Evolutionary conservation across 176 grass and related monocot genomes (phyloP).

Genomic region (Stipa capillata): DNA sequence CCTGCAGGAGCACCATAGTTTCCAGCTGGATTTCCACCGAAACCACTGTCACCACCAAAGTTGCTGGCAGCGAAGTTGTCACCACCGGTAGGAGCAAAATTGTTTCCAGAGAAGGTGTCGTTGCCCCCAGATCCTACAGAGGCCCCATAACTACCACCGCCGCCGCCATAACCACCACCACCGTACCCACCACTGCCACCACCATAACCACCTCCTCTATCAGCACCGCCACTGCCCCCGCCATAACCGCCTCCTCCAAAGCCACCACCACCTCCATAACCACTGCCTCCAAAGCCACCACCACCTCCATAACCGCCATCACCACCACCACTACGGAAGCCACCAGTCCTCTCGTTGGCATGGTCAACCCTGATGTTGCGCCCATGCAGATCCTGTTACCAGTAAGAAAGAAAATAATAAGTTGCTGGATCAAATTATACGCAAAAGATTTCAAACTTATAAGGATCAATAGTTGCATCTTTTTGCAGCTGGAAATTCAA

Average conservation of each 20-base stretch:
- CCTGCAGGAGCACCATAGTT: background rate
- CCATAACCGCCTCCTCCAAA: background rate
- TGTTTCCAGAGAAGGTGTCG: background rate
- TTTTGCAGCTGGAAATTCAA: background rate
- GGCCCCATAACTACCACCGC: background rate
- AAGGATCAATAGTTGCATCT: background rate
- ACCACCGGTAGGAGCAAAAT: background rate
- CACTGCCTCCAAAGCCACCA: background rate
- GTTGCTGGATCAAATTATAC: background rate
- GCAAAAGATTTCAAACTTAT: background rate
- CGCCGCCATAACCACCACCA: background rate
- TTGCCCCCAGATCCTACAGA: background rate
- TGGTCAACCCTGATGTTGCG: constrained; percentile 44
- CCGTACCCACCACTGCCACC: background rate
- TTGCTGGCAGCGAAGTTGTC: background rate
- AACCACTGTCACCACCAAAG: background rate
- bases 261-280: background rate
- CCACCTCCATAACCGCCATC: background rate
- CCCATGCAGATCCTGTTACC: constrained; percentile 47
- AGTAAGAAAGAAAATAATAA: background rate
- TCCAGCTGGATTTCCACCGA: constrained; percentile 19
- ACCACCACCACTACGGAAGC: constrained; percentile 7
- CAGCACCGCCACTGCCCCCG: background rate
- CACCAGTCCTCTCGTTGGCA: constrained; percentile 47
- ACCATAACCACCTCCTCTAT: background rate